phyloP scores from a whole-genome alignment of 768 basidiomycete species.

The Auriculariales sp. region DNA sequence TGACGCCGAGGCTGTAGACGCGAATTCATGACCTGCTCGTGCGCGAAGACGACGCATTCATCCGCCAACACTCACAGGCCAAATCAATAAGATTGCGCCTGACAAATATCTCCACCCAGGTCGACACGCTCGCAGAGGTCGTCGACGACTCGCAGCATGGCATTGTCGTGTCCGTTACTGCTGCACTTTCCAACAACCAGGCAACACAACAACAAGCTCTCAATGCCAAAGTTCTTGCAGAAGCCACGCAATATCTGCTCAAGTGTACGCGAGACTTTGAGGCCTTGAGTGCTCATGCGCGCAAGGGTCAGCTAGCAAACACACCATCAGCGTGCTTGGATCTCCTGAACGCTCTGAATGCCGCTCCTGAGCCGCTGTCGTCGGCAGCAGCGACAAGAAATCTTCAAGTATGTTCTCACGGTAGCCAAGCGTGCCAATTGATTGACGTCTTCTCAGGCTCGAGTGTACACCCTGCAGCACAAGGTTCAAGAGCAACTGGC shows the following conservation, averaged over 20 bases:
- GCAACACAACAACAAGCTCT: constrained; percentile 31
- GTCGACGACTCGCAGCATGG: background rate
- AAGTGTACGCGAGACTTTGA: constrained; percentile 34
- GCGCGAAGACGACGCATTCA: background rate
- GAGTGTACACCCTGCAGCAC: constrained; percentile 37
- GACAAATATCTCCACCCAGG: background rate
- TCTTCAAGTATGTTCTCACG: no score
- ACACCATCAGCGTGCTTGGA: constrained; percentile 33
- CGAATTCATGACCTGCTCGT: background rate
- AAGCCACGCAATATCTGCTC: constrained; percentile 40
- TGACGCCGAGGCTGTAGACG: background rate
- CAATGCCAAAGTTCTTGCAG: constrained; percentile 35
- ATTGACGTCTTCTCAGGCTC: constrained; percentile 26
- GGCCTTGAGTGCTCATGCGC: constrained; percentile 29
- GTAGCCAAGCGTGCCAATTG: background rate
- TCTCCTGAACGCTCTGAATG: constrained; percentile 30
- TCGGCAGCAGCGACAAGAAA: no score
- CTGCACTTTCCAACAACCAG: background rate
- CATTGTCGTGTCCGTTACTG: background rate
- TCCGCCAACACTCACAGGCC: background rate
- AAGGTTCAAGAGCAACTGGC: constrained; percentile 57
- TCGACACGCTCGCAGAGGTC: background rate
- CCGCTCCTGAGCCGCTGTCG: constrained; percentile 37
- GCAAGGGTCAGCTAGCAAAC: constrained; percentile 47
- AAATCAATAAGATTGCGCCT: background rate